phyloP scores from a whole-genome alignment of 177 flowering plant species.

The Vitis hybrid region DNA sequence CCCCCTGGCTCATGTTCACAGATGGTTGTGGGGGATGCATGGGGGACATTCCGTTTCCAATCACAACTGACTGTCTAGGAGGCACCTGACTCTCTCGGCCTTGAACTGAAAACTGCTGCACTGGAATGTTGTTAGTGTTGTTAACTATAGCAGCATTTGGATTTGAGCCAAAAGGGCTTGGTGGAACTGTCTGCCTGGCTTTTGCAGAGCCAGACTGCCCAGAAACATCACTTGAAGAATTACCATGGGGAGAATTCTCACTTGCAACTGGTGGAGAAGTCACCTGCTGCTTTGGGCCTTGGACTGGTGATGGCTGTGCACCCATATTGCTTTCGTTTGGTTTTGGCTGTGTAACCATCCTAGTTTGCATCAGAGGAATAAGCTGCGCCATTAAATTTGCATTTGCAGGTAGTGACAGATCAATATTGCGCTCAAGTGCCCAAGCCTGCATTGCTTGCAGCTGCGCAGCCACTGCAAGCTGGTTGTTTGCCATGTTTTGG shows the following conservation, averaged over 20 bases:
- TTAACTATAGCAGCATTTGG: constrained; percentile 29
- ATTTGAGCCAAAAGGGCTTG: constrained; percentile 44
- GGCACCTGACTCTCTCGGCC: constrained; percentile 53
- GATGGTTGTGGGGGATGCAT: constrained; percentile 62
- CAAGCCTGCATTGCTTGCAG: constrained; percentile 82
- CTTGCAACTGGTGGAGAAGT: constrained; percentile 56
- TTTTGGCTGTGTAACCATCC: constrained; percentile 66
- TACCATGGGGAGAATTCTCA: constrained; percentile 69
- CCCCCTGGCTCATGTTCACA: constrained; percentile 43
- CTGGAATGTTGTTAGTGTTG: constrained; percentile 36
- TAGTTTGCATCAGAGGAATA: constrained; percentile 73
- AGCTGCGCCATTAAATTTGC: constrained; percentile 76
- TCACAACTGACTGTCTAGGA: constrained; percentile 40
- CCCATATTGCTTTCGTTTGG: constrained; percentile 49
- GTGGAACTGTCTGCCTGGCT: constrained; percentile 45
- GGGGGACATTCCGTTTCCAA: constrained; percentile 61
- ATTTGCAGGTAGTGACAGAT: constrained; percentile 75
- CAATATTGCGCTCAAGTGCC: constrained; percentile 88
- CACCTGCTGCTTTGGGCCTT: constrained; percentile 57
- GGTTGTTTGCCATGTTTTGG: constrained; percentile 58
- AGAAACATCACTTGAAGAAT: constrained; percentile 71
- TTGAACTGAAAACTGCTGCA: constrained; percentile 52
- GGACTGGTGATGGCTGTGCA: constrained; percentile 43
- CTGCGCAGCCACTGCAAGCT: constrained; percentile 66
- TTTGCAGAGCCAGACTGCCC: constrained; percentile 65